Evolutionary conservation across 2,329 filamentous ascomycete genomes (phyloP).

Genomic region (Macroventuria anomochaeta): DNA sequence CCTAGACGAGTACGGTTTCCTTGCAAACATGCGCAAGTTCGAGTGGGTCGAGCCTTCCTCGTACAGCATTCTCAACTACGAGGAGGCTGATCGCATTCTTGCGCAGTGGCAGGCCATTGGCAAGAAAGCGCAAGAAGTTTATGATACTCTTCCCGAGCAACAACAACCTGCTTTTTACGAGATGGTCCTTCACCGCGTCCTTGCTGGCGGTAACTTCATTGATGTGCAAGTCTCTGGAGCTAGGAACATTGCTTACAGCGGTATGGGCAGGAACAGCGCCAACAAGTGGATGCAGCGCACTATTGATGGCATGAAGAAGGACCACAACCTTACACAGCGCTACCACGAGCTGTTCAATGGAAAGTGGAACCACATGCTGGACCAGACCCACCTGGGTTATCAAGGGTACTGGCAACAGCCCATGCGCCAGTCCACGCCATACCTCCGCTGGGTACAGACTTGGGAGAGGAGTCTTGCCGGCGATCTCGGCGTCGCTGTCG

Average conservation of each 20-base stretch:
- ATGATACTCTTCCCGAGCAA: slow-evolving; percentile 59
- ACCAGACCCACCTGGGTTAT: slow-evolving; percentile 51
- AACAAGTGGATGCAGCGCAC: slow-evolving; percentile 47
- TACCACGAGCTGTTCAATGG: slow-evolving; percentile 47
- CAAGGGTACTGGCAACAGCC: slow-evolving; percentile 67
- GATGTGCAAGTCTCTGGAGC: slow-evolving; percentile 53
- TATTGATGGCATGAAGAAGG: slow-evolving; percentile 47
- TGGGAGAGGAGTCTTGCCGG: slow-evolving; percentile 66
- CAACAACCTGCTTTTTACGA: slow-evolving; percentile 67
- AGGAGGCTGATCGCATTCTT: slow-evolving; percentile 66
- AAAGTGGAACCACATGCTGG: slow-evolving; percentile 52
- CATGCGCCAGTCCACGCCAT: slow-evolving; percentile 71
- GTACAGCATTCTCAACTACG: slow-evolving; percentile 69
- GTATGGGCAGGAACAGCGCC: slow-evolving; percentile 48
- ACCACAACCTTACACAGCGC: slow-evolving; percentile 44
- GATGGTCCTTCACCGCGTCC: slow-evolving; percentile 65
- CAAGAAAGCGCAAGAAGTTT: slow-evolving; percentile 62
- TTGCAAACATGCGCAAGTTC: slow-evolving; percentile 66
- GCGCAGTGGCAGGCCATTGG: slow-evolving; percentile 62
- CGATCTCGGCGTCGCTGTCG: slow-evolving; percentile 67
- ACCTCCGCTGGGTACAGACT: slow-evolving; percentile 65
- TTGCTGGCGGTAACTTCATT: slow-evolving; percentile 64
- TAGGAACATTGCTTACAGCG: slow-evolving; percentile 46
- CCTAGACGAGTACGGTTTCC: slow-evolving; percentile 63
- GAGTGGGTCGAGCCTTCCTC: slow-evolving; percentile 66